Conservation (phyloP, 2,329 filamentous ascomycete species). For the Coniochaeta sp. region DNA sequence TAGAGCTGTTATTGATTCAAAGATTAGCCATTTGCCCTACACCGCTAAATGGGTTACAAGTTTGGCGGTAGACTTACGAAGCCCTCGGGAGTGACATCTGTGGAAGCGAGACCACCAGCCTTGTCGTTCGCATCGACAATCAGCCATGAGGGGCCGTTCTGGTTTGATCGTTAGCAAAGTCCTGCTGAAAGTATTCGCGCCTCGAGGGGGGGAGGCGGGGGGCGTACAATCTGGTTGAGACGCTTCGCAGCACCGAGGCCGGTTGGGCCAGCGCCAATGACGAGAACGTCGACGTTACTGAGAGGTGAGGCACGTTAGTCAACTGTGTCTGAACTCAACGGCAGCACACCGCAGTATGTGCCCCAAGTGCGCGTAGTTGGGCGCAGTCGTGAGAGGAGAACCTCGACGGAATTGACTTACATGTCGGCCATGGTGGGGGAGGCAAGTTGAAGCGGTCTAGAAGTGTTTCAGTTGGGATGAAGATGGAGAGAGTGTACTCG, state of each 20-base stretch:
- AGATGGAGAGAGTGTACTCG: background rate
- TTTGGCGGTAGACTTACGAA: conserved; percentile 61
- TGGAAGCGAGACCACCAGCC: conserved; percentile 91
- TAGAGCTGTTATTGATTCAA: conserved; percentile 60
- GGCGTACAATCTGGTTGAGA: conserved; percentile 84
- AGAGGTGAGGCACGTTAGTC: conserved; percentile 8
- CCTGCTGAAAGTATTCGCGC: background rate
- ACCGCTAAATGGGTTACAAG: background rate
- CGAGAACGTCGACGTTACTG: conserved; percentile 91
- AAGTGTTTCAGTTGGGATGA: background rate
- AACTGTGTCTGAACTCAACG: background rate
- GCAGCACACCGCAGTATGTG: background rate
- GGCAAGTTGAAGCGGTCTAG: background rate
- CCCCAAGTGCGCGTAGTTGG: background rate
- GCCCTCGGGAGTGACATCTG: conserved; percentile 89
- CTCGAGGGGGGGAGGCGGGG: conserved; percentile 15
- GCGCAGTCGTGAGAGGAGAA: background rate
- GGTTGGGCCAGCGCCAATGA: conserved; percentile 96
- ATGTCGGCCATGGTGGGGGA: conserved; percentile 20
- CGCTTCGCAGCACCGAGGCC: conserved; percentile 97
- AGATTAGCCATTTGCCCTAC: background rate
- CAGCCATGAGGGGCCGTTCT: conserved; percentile 93
- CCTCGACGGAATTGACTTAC: conserved; percentile 10
- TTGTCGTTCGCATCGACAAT: conserved; percentile 89
- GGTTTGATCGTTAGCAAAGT: conserved; percentile 16